phyloP scores from a whole-genome alignment of 331 rosid species.

The Cydonia oblonga region DNA sequence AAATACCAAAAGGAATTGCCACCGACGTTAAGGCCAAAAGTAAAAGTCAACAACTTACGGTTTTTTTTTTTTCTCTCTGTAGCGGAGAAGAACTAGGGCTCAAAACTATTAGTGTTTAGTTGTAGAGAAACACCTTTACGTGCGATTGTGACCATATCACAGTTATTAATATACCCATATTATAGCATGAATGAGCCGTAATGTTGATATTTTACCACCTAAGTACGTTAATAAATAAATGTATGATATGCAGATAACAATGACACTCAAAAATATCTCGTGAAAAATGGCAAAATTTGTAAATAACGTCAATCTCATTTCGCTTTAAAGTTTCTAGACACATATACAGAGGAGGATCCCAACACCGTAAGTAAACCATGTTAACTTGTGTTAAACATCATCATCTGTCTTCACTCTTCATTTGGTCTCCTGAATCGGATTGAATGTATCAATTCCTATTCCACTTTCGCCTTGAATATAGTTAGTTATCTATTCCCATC shows the following conservation, averaged over 20 bases:
- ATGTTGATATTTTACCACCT: not conserved
- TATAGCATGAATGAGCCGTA: not conserved
- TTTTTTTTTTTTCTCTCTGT: too few species aligned
- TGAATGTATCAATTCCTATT: not conserved
- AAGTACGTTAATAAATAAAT: not conserved
- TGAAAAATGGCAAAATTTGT: not conserved
- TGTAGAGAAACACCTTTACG: not conserved
- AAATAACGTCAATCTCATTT: not conserved
- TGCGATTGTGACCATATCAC: not conserved
- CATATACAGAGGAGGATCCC: not conserved
- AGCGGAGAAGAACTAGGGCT: not conserved
- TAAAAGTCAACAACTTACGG: not conserved
- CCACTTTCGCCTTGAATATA: not conserved
- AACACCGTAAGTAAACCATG: not conserved
- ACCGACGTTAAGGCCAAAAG: not conserved
- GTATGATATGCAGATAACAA: not conserved
- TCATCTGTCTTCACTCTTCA: too few species aligned
- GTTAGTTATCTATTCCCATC: not conserved
- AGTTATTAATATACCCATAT: not conserved
- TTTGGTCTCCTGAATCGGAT: not conserved
- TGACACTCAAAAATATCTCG: not conserved
- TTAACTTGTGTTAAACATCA: too few species aligned
- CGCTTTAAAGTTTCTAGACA: not conserved
- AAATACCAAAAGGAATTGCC: not conserved
- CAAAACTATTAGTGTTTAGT: too few species aligned